phyloP scores from a whole-genome alignment of 1,139 yeast species.

The Lodderomyces parapsilosis region DNA sequence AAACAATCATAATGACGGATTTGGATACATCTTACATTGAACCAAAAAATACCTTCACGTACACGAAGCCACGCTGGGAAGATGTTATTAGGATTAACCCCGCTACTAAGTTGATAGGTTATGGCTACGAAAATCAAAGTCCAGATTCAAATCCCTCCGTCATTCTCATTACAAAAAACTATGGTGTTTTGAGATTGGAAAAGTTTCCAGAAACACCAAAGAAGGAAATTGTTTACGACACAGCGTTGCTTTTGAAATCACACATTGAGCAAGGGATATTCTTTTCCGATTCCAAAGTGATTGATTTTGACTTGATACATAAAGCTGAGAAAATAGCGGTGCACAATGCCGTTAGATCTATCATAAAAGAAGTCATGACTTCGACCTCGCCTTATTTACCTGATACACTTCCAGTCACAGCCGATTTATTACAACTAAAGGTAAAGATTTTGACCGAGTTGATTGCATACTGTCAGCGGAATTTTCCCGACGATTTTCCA shows the following conservation, averaged over 20 bases:
- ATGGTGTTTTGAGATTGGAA: conserved; percentile 67
- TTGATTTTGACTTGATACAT: conserved; percentile 55
- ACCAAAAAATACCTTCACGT: conserved; percentile 21
- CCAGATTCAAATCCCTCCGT: conserved; percentile 39
- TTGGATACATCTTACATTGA: conserved; percentile 43
- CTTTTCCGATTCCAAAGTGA: conserved; percentile 46
- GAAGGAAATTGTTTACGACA: conserved; percentile 19
- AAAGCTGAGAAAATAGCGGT: conserved; percentile 35
- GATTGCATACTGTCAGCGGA: conserved; percentile 42
- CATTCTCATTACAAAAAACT: conserved; percentile 50
- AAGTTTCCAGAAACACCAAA: conserved; percentile 25
- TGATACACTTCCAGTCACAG: conserved; percentile 25
- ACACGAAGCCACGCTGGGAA: conserved; percentile 71
- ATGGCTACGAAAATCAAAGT: conserved; percentile 50
- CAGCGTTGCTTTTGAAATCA: conserved; percentile 53
- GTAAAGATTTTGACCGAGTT: conserved; percentile 35
- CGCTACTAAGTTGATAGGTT: conserved; percentile 57
- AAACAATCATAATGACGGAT: conserved; percentile 66
- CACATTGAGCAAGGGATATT: conserved; percentile 83
- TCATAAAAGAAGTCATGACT: conserved; percentile 54
- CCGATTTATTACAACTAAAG: conserved; percentile 26
- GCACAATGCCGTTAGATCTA: conserved; percentile 47
- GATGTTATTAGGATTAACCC: conserved; percentile 62
- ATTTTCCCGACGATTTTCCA: conserved; percentile 39
- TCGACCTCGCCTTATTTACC: conserved; percentile 44